Percentiles rank a stretch among this genome's conserved stretches.
Conservation (phyloP, 1,139 yeast genomes). For the Saccharomyces pastorianus region DNA sequence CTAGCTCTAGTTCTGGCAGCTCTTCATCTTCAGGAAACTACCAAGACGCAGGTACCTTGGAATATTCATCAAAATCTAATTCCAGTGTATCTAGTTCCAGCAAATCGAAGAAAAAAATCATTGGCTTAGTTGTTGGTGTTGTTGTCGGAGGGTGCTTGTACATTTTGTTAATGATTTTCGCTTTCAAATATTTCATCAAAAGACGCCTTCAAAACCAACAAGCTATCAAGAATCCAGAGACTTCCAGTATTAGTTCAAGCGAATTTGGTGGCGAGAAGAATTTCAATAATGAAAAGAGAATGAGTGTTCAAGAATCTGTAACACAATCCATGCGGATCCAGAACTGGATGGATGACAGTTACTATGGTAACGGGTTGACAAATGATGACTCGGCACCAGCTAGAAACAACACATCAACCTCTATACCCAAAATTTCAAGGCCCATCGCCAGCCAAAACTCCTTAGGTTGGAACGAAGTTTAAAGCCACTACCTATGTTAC, state of each 20-base stretch:
- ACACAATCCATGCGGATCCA: slow-evolving; percentile 26
- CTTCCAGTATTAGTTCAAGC: slow-evolving; percentile 23
- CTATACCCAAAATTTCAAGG: slow-evolving; percentile 34
- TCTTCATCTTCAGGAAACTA: slow-evolving; percentile 8
- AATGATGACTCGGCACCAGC: slow-evolving; percentile 11
- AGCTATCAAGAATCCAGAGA: slow-evolving; percentile 11
- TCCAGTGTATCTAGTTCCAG: slow-evolving; percentile 15
- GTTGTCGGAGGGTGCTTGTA: slow-evolving; percentile 56
- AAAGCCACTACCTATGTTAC: background rate
- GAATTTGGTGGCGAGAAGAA: slow-evolving; percentile 29
- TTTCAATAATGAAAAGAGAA: slow-evolving; percentile 9
- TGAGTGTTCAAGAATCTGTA: slow-evolving; percentile 11
- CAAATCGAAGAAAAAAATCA: slow-evolving; percentile 36
- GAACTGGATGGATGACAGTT: slow-evolving; percentile 27
- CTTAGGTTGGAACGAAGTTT: slow-evolving; percentile 38
- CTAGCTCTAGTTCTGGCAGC: slow-evolving; percentile 1
- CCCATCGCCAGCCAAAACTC: slow-evolving; percentile 45
- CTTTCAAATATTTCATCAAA: slow-evolving; percentile 34
- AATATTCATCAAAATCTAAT: slow-evolving; percentile 23
- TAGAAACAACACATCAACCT: slow-evolving; percentile 9
- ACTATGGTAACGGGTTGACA: slow-evolving; percentile 13
- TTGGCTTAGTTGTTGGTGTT: slow-evolving; percentile 61
- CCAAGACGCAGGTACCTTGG: slow-evolving; percentile 39
- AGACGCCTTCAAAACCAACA: slow-evolving; percentile 20
- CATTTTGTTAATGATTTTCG: slow-evolving; percentile 42